Base-by-base conservation (phyloP, 805 yeast species). In the Yarrowia alimentaria region DNA sequence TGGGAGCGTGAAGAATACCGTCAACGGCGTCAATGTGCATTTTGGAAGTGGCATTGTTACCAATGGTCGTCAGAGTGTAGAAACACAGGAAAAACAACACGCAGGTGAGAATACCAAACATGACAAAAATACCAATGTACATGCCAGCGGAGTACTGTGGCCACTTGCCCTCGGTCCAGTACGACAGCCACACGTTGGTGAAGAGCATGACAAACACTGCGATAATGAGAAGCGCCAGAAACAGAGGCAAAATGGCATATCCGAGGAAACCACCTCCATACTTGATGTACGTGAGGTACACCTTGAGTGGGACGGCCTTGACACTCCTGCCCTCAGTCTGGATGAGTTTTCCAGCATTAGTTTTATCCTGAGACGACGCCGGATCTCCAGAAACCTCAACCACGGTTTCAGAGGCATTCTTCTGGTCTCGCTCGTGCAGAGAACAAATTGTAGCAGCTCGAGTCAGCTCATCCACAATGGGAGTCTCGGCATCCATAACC, bases 111-210 rank as follows among this genome's bases (percentile, higher is more conserved):
- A 81, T 72, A 77, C 80, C 73, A 43, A 81, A 48, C 17, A 47
- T 26, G 16, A 43, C 53, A 13, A 54, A 83, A 37, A 83, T 55
- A 1, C 87, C 88, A 63, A 80, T 79, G 66, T 83, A 81, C 56
- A 78, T 78, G 0, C 76, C 71, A 48, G 71, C 67, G 3, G 73
- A 53, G 52, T 60, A 62, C 1, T 62, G 49, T 57, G 81, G 50
- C 50, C 50, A 83, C 60, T 75, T 78, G 21, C 64, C 47, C 21
- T 69, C 74, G 12, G 78, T 69, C 90, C 90, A 83, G 62, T 80
- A 84, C 0, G 88, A 78, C 50, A 84, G 70, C 90, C 90, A 83
- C 13, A 81, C 79, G 61, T 79, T 83, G 35, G 83, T 74, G 61
- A 83, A 82, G 37, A 81, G 64, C 52, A 69, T 70, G 52, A 75